Base-by-base conservation (phyloP, 73 alveolate genomes). In the Diophrys sp. region DNA sequence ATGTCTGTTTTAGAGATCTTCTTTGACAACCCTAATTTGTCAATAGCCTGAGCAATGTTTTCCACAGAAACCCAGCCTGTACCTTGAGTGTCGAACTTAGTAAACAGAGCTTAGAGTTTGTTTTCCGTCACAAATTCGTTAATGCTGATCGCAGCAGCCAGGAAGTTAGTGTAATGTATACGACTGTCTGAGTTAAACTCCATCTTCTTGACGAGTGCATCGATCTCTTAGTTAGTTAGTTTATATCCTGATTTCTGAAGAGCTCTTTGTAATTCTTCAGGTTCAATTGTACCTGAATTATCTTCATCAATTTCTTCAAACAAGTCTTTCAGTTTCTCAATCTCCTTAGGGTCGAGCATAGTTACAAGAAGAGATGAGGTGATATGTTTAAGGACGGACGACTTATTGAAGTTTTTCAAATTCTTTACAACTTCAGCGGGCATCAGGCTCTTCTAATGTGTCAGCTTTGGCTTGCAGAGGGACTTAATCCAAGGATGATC, bases 251-350 rank as follows among this genome's bases (percentile, higher is more conserved):
- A 54, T 24, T 33, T 54, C 44, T 54, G 28, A 29, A 80, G 2
- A 29, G 94, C 98, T 74, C 90, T 69, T 74, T 84, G 86, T 57
- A 96, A 84, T 84, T 96, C 99, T 0, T 81, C 24, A 33, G 88
- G 75, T 56, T 93, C 91, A 25, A 96, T 91, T 78, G 89, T 72
- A 24, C 99, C 99, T 72, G 93, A 82, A 82, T 94, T 83, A 74
- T 96, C 93, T 29, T 73, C 85, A 83, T 96, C 97, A 44, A 96
- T 83, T 56, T 95, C 90, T 81, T 89, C 79, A 82, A 94, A 96
- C 27, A 89, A 91, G 33, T 77, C 81, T 78, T 91, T 92, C 31
- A 92, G 85, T 30, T 79, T 75, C 67, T 90, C 91, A 14, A 96
- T 78, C 67, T 92, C 97, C 23, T 88, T 93, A 66, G 91, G 96